Evolutionary conservation across 163 green algal species (phyloP), one percentile per base, ranked within the genome.

Genomic region (Volvox carteri): DNA sequence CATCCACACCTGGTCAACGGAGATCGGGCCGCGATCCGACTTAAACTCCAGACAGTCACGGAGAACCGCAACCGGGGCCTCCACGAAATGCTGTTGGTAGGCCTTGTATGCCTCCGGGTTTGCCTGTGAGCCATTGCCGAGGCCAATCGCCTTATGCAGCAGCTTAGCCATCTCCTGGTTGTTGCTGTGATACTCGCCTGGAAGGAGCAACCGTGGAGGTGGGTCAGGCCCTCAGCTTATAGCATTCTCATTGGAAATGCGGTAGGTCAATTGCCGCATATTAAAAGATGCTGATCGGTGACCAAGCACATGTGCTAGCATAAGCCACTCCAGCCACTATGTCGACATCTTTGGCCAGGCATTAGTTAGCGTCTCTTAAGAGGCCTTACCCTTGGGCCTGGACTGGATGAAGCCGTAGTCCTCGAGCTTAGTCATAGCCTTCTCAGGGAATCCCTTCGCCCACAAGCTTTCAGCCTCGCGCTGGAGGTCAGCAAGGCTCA

Each of bases 121-220:
- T 14, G 91, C 73, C 44, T 88, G 50, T 46, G 84, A 91, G 87
- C 90, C 91, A 84, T 93, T 92, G 73, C 97, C 97, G 72, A 99
- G 92, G 50, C 98, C 96, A 60, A 99, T 97, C 65, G 97, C 95
- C 95, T 99, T 99, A 97, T 99, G 98, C 94, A 99, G 95, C 86
- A 99, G 95, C 96, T 99, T 99, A 92, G 97, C 92, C 97, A 99
- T 99, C 83, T 98, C 95, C 94, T 97, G 96, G 95, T 99, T 99
- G 94, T 98, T 99, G 87, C 93, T 94, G 90, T 99, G 98, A 93
- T 97, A 98, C 95, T 99, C 97, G 50, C 96, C 96, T 90, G 80
- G 60, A 19, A 4, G 54, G 28, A 2, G 8, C 19, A 23, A 19
- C 8, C 54, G 7, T 19, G 54, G 5, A 12, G 54, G 54, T 23